Evolutionary conservation across 2,329 filamentous ascomycete species (phyloP).

Genomic region (Sporothrix mexicana): DNA sequence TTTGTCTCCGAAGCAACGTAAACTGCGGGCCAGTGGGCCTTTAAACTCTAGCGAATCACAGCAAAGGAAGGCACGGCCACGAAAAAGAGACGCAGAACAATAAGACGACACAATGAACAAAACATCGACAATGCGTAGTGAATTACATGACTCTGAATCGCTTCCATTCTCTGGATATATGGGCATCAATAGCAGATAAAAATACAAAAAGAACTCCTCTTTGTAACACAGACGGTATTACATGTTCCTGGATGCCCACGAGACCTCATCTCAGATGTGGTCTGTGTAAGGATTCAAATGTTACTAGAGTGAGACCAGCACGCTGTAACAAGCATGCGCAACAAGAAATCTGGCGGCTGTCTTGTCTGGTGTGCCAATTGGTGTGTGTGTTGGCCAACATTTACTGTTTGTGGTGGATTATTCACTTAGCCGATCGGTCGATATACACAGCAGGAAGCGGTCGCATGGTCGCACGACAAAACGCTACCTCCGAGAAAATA

Average conservation of each 20-base stretch:
- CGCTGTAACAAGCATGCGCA: not conserved
- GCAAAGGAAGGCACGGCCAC: not conserved
- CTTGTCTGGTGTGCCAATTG: constrained; percentile 1
- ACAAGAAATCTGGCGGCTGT: constrained; percentile 9
- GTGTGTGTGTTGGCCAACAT: not conserved
- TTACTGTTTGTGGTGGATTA: constrained; percentile 5
- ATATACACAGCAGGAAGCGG: not conserved
- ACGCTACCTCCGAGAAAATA: constrained; percentile 13
- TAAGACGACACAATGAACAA: constrained; percentile 22
- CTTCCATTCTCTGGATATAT: too few relatives aligned
- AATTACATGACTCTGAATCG: too few relatives aligned
- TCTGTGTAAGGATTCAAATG: not conserved
- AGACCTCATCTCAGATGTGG: not conserved
- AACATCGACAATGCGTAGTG: too few relatives aligned
- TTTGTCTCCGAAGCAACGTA: constrained; percentile 35
- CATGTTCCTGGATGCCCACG: constrained; percentile 5
- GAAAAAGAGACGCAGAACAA: not conserved
- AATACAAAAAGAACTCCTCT: not conserved
- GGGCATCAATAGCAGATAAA: too few relatives aligned
- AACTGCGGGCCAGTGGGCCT: constrained; percentile 16
- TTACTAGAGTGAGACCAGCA: not conserved
- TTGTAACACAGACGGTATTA: constrained; percentile 10
- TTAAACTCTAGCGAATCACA: constrained; percentile 21
- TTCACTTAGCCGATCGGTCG: constrained; percentile 23
- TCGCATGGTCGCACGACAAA: constrained; percentile 20